Evolutionary conservation across 345 rosid species (phyloP).

Genomic region (Pugionium dolabratum): DNA sequence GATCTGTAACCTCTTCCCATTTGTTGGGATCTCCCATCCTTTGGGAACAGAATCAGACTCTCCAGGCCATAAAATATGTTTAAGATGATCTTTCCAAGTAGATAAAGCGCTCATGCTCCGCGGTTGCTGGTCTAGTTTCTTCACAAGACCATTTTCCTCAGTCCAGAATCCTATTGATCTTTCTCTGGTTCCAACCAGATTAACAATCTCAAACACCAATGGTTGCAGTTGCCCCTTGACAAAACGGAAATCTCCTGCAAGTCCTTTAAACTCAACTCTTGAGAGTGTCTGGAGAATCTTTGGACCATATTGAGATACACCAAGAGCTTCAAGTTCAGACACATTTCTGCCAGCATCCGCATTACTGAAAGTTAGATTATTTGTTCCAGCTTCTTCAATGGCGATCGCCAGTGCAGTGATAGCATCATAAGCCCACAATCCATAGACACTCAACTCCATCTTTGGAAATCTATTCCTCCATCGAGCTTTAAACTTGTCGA

Average conservation of each 20-base stretch:
- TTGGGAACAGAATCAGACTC: conserved; percentile 36
- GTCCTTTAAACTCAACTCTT: conserved; percentile 43
- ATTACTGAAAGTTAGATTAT: conserved; percentile 30
- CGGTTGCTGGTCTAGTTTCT: conserved; percentile 21
- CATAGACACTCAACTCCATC: conserved; percentile 39
- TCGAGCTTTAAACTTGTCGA: conserved; percentile 32
- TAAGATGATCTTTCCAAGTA: conserved; percentile 33
- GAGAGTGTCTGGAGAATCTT: conserved; percentile 41
- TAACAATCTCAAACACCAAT: conserved; percentile 46
- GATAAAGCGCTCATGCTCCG: conserved; percentile 20
- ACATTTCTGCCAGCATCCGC: conserved; percentile 22
- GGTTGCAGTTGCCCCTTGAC: conserved; percentile 42
- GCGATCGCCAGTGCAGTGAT: conserved; percentile 50
- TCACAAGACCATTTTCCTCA: conserved; percentile 40
- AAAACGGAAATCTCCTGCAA: conserved; percentile 44
- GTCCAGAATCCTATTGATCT: conserved; percentile 56
- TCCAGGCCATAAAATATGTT: conserved; percentile 45
- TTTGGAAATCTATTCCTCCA: conserved; percentile 41
- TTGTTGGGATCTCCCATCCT: conserved; percentile 59
- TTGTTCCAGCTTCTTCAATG: conserved; percentile 45
- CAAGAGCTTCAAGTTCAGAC: conserved; percentile 45
- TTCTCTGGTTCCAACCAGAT: conserved; percentile 40
- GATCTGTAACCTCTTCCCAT: conserved; percentile 44
- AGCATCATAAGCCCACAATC: conserved; percentile 60
- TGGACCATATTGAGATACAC: conserved; percentile 49